These are phyloP conservation scores for Paecilomyces niveus DNA, from an alignment of 2,329 filamentous ascomycete genomes.

Conservation along the genomic window DNA sequence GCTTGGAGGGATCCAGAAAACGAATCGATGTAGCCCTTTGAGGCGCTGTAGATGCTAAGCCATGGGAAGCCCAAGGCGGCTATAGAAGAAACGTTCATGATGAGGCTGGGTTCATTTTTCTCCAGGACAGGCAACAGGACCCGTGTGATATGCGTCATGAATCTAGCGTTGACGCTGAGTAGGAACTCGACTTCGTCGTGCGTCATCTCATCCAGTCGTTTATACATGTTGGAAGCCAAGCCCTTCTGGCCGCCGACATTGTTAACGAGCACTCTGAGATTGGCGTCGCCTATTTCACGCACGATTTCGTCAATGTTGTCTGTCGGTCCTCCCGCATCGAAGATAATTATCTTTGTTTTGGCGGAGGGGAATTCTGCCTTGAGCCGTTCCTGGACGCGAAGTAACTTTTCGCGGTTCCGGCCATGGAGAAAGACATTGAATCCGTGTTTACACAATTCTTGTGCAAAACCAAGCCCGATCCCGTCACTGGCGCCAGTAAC, in stretches of 20 bases:
- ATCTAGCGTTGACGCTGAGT: constrained; percentile 44
- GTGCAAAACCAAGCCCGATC: constrained; percentile 46
- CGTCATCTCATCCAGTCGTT: constrained; percentile 28
- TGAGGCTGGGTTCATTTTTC: constrained; percentile 35
- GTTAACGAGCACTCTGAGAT: constrained; percentile 51
- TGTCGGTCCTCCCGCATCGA: constrained; percentile 33
- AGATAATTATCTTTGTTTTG: constrained; percentile 35
- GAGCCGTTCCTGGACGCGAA: constrained; percentile 35
- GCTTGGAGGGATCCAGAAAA: constrained; percentile 34
- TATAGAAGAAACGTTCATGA: constrained; percentile 47
- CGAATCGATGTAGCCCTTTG: constrained; percentile 41
- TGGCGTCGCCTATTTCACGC: constrained; percentile 26
- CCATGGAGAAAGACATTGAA: constrained; percentile 55
- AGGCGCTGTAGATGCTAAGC: constrained; percentile 38
- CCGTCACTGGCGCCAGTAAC: constrained; percentile 51
- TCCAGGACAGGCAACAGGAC: constrained; percentile 40
- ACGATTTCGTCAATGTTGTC: constrained; percentile 18
- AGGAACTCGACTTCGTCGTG: constrained; percentile 34
- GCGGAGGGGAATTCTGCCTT: constrained; percentile 31
- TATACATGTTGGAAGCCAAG: constrained; percentile 19
- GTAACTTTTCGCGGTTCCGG: constrained; percentile 45
- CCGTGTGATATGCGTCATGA: constrained; percentile 44
- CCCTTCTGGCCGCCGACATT: constrained; percentile 44
- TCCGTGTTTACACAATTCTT: constrained; percentile 44
- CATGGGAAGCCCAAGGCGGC: constrained; percentile 42